Conservation (phyloP, 2,329 filamentous ascomycete genomes). For the Aspergillus neotritici region DNA sequence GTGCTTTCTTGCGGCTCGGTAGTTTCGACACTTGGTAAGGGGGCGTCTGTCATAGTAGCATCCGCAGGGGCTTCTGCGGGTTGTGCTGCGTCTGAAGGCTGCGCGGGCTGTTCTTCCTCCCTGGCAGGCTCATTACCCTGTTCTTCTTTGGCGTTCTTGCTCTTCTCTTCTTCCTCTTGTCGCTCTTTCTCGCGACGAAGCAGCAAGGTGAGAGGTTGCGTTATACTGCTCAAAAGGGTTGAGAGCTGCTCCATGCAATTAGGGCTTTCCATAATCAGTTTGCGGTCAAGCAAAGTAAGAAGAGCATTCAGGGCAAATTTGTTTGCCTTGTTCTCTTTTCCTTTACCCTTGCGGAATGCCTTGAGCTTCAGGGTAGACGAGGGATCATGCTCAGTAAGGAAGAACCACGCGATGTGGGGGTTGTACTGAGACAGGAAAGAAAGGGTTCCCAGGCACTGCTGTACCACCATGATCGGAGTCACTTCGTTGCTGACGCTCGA, state of each 20-base stretch:
- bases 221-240: slow-evolving; percentile 79
- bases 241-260: slow-evolving; percentile 92
- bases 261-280: slow-evolving; percentile 94
- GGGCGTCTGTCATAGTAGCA: slow-evolving; percentile 36
- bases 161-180: slow-evolving; percentile 41
- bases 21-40: slow-evolving; percentile 26
- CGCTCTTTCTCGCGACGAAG: slow-evolving; percentile 79
- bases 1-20: slow-evolving; percentile 24
- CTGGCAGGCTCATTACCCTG: slow-evolving; percentile 14
- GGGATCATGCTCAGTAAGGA: slow-evolving; percentile 89
- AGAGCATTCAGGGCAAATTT: slow-evolving; percentile 91
- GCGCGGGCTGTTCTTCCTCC: slow-evolving; percentile 18
- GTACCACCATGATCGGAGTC: slow-evolving; percentile 89
- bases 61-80: slow-evolving; percentile 27
- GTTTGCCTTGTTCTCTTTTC: slow-evolving; percentile 73
- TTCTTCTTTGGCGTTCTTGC: slow-evolving; percentile 31
- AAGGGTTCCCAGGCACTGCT: slow-evolving; percentile 84
- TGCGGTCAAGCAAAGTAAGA: slow-evolving; percentile 81
- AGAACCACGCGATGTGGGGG: slow-evolving; percentile 80
- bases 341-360: slow-evolving; percentile 77
- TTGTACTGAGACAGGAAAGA: slow-evolving; percentile 80
- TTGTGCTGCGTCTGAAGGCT: slow-evolving; percentile 21
- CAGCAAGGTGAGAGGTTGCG: slow-evolving; percentile 72
- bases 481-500: slow-evolving; percentile 69
- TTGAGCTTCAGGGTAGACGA: slow-evolving; percentile 70